phyloP scores from a whole-genome alignment of 805 yeast species.

The Naumovozyma dairenensis region DNA sequence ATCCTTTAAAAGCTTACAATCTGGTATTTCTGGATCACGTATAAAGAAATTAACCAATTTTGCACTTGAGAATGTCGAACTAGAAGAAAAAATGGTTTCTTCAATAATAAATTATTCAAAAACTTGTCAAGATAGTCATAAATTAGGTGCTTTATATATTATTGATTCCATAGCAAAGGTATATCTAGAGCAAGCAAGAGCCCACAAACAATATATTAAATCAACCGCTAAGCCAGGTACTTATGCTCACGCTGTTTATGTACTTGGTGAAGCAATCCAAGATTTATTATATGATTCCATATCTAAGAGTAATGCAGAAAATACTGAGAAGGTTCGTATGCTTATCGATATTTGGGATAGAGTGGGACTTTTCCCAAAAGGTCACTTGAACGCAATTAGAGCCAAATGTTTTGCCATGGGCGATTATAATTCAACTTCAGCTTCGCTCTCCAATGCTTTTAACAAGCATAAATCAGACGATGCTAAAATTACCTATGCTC shows the following conservation, averaged over 20 bases:
- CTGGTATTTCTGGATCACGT: constrained; percentile 94
- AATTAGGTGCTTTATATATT: constrained; percentile 83
- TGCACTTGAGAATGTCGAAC: constrained; percentile 57
- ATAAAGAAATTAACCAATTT: constrained; percentile 75
- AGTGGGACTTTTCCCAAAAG: constrained; percentile 62
- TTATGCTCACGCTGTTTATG: constrained; percentile 60
- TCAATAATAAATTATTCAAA: constrained; percentile 41
- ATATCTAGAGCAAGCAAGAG: constrained; percentile 63
- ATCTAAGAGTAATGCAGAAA: constrained; percentile 45
- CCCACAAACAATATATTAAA: constrained; percentile 39
- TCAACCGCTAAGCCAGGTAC: constrained; percentile 57
- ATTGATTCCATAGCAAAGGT: constrained; percentile 88
- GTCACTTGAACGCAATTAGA: constrained; percentile 45
- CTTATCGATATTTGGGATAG: constrained; percentile 89
- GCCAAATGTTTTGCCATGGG: constrained; percentile 40
- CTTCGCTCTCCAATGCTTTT: constrained; percentile 48
- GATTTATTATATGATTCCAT: constrained; percentile 54
- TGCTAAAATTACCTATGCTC: constrained; percentile 46
- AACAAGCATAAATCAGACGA: constrained; percentile 52
- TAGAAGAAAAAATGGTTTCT: constrained; percentile 22
- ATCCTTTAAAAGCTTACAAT: constrained; percentile 44
- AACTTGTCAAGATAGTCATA: constrained; percentile 67
- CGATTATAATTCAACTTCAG: constrained; percentile 29
- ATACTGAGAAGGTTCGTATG: constrained; percentile 66
- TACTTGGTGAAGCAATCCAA: constrained; percentile 55